Evolutionary conservation across 2,329 filamentous ascomycete genomes (phyloP).

Genomic region (Aphanocladium album): DNA sequence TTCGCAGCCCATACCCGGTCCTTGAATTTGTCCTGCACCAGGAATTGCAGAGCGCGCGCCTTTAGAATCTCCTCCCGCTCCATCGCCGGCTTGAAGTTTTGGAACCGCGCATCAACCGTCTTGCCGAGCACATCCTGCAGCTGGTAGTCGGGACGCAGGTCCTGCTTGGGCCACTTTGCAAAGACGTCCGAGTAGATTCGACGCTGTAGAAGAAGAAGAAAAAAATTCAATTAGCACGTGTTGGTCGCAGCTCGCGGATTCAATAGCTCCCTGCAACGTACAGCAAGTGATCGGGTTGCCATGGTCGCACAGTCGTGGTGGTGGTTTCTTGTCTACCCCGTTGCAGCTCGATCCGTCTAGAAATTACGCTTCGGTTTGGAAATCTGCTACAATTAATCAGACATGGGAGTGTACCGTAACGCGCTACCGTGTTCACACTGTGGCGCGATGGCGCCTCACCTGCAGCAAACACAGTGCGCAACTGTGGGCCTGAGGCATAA

Average conservation of each 20-base stretch:
- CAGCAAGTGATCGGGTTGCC: conserved; percentile 8
- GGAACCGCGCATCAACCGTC: conserved; percentile 31
- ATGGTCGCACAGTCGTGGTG: background rate
- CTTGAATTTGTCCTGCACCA: conserved; percentile 56
- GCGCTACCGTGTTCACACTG: background rate
- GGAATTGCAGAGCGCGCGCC: conserved; percentile 53
- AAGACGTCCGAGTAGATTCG: conserved; percentile 34
- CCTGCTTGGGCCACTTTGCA: conserved; percentile 59
- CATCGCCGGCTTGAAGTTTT: conserved; percentile 26
- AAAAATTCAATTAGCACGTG: background rate
- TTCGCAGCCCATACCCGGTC: conserved; percentile 41
- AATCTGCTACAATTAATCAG: conserved; percentile 8
- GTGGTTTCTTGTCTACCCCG: background rate
- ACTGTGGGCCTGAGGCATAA: conserved; percentile 9
- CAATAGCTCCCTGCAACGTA: background rate
- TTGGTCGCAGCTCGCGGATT: background rate
- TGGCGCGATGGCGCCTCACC: rapidly evolving
- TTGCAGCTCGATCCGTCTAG: background rate
- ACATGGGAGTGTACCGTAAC: conserved; percentile 1
- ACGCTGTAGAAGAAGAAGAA: conserved; percentile 21
- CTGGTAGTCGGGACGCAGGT: conserved; percentile 57
- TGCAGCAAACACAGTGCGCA: background rate
- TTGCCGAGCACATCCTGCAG: conserved; percentile 51
- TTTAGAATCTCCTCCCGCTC: conserved; percentile 51
- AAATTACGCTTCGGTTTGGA: background rate